A percentile compares a stretch with the other conserved stretches of the same genome.
Evolutionary conservation across 129 eudicot genomes (phyloP).

Genomic region (Flaveria ramosissima): DNA sequence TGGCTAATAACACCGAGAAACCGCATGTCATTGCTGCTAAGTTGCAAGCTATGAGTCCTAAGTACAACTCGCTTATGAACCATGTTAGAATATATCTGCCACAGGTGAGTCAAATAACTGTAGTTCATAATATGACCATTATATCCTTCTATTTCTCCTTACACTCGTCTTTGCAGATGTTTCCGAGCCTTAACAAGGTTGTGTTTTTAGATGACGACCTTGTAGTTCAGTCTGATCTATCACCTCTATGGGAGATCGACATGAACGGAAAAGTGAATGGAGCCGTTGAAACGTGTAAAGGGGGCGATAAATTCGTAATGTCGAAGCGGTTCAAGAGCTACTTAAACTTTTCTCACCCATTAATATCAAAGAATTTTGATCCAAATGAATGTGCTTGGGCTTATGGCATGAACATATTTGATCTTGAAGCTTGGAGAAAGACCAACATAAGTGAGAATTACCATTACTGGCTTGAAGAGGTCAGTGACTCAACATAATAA

Average conservation of each 20-base stretch:
- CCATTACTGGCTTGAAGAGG: constrained; percentile 84
- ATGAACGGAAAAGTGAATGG: constrained; percentile 95
- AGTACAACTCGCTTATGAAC: constrained; percentile 82
- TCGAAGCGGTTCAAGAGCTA: constrained; percentile 78
- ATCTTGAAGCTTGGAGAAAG: constrained; percentile 82
- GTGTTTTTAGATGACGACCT: constrained; percentile 92
- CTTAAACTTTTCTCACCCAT: constrained; percentile 84
- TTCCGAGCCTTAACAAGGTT: constrained; percentile 73
- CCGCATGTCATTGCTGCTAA: constrained; percentile 82
- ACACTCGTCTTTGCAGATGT: constrained; percentile 53
- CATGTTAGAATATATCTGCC: constrained; percentile 81
- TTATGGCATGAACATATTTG: constrained; percentile 91
- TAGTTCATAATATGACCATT: not conserved
- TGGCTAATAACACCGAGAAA: constrained; percentile 74
- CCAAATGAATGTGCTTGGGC: constrained; percentile 98
- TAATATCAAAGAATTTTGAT: constrained; percentile 61
- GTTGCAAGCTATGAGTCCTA: constrained; percentile 79
- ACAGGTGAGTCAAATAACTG: constrained; percentile 51
- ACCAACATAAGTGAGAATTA: constrained; percentile 81
- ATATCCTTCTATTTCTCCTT: not conserved
- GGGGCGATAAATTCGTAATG: constrained; percentile 82
- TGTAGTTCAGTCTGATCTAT: constrained; percentile 79
- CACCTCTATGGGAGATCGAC: constrained; percentile 85
- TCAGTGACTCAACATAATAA: constrained; percentile 12
- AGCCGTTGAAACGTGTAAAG: constrained; percentile 84